Evolutionary conservation across 345 rosid species (phyloP).

Genomic region (Populus tremula): DNA sequence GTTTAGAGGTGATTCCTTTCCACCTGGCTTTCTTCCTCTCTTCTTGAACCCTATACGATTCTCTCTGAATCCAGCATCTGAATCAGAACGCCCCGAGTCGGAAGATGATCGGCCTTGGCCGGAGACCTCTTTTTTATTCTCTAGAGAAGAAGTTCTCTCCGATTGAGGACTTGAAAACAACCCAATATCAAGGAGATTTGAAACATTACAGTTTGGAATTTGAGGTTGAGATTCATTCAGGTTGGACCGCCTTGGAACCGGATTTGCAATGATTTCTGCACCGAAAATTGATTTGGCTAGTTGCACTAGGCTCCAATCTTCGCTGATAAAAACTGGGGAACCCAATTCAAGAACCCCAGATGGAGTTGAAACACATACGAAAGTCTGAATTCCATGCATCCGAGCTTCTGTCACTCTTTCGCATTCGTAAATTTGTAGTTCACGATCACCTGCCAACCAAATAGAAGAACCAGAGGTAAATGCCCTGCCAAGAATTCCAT

Average conservation of each 20-base stretch:
- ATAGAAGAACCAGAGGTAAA: slow-evolving; percentile 33
- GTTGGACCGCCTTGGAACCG: slow-evolving; percentile 8
- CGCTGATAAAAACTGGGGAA: slow-evolving; percentile 34
- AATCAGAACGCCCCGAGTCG: slow-evolving; percentile 38
- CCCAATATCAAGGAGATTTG: slow-evolving; percentile 23
- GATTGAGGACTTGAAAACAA: slow-evolving; percentile 20
- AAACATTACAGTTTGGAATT: neutral
- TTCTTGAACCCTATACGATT: slow-evolving; percentile 12
- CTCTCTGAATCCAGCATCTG: slow-evolving; percentile 20
- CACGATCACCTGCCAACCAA: slow-evolving; percentile 41
- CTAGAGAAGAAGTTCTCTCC: slow-evolving; percentile 10
- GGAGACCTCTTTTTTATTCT: slow-evolving; percentile 15
- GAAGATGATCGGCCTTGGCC: slow-evolving; percentile 34
- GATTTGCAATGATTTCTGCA: slow-evolving; percentile 5
- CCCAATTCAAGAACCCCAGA: slow-evolving; percentile 60
- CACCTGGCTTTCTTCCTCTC: slow-evolving; percentile 39
- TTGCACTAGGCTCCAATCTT: slow-evolving; percentile 39
- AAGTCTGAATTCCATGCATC: slow-evolving; percentile 42
- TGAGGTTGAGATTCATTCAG: slow-evolving; percentile 4
- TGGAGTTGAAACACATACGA: slow-evolving; percentile 43
- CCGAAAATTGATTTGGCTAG: slow-evolving; percentile 37
- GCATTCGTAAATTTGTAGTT: slow-evolving; percentile 33
- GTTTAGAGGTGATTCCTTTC: slow-evolving; percentile 42
- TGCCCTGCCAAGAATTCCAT: slow-evolving; percentile 36
- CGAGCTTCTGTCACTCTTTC: slow-evolving; percentile 52